Percentiles rank a stretch among this genome's conserved stretches.
Conservation (phyloP, 164 flowering plant genomes). For the Pachysandra terminalis region DNA sequence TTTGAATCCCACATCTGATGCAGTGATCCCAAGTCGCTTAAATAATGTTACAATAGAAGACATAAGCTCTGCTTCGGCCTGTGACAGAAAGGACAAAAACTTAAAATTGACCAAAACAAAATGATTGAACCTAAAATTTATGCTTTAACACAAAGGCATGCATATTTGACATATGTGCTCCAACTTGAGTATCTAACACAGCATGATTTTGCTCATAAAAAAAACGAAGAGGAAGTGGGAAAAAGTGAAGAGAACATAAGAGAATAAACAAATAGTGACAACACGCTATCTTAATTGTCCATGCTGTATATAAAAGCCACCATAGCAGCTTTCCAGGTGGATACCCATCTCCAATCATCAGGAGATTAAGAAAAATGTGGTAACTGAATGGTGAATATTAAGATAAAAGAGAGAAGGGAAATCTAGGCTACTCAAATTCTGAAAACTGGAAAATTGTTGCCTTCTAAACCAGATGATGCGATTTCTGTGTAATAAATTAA, state of each 20-base stretch:
- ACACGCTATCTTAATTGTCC: background rate
- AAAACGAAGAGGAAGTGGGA: background rate
- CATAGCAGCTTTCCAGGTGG: background rate
- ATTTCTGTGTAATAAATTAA: background rate
- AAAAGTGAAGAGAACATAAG: background rate
- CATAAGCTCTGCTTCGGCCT: slow-evolving; percentile 98
- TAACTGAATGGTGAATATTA: background rate
- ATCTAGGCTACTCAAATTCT: background rate
- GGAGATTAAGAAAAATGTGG: background rate
- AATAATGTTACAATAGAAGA: slow-evolving; percentile 83
- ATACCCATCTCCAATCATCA: background rate
- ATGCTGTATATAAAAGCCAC: background rate
- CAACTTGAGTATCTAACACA: too few species aligned
- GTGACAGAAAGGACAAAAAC: slow-evolving; percentile 12
- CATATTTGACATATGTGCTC: too few species aligned
- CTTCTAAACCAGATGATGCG: background rate
- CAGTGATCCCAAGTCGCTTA: slow-evolving; percentile 78
- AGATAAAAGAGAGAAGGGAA: background rate
- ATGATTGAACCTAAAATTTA: background rate
- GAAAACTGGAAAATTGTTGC: background rate
- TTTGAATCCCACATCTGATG: slow-evolving; percentile 92
- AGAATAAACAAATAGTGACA: background rate
- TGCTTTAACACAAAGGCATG: too few species aligned
- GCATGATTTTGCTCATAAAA: too few species aligned
- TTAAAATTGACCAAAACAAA: background rate